phyloP scores from a whole-genome alignment of 306 rosid genomes.

The Erythrophleum fordii region DNA sequence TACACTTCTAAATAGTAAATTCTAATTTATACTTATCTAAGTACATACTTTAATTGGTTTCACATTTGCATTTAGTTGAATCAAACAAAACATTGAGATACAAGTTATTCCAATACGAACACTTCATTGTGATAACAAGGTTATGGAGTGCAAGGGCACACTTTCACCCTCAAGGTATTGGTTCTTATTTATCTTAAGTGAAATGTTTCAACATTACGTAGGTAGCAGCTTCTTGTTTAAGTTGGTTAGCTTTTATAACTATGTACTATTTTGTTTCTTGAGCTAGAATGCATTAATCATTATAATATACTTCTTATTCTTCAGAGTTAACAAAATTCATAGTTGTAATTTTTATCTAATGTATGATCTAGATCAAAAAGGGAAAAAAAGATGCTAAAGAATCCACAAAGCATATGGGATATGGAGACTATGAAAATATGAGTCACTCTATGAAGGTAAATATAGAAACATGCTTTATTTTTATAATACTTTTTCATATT shows the following conservation, averaged over 20 bases:
- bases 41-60: too few species aligned
- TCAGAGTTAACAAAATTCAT: slow-evolving; percentile 23
- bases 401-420: slow-evolving; percentile 91
- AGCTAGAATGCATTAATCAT: slow-evolving; percentile 10
- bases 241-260: slow-evolving; percentile 17
- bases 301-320: slow-evolving; percentile 32
- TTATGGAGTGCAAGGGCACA: slow-evolving; percentile 80
- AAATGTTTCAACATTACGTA: slow-evolving; percentile 31
- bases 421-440: slow-evolving; percentile 94
- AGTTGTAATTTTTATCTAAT: slow-evolving; percentile 16
- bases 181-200: slow-evolving; percentile 22
- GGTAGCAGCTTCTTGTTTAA: slow-evolving; percentile 35
- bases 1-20: too few species aligned
- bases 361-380: slow-evolving; percentile 70
- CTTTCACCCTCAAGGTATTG: slow-evolving; percentile 83
- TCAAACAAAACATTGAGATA: slow-evolving; percentile 44
- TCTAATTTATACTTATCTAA: too few species aligned
- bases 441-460: slow-evolving; percentile 88
- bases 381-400: slow-evolving; percentile 80
- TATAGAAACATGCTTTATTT: slow-evolving; percentile 28
- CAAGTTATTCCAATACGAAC: slow-evolving; percentile 61
- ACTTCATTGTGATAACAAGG: slow-evolving; percentile 76
- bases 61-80: too few species aligned
- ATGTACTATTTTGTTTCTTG: slow-evolving; percentile 31
- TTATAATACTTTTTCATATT: slow-evolving; percentile 14